Evolutionary conservation across 345 rosid genomes (phyloP), one percentile per base, ranked within the genome.

Genomic region (Heritiera fomes): DNA sequence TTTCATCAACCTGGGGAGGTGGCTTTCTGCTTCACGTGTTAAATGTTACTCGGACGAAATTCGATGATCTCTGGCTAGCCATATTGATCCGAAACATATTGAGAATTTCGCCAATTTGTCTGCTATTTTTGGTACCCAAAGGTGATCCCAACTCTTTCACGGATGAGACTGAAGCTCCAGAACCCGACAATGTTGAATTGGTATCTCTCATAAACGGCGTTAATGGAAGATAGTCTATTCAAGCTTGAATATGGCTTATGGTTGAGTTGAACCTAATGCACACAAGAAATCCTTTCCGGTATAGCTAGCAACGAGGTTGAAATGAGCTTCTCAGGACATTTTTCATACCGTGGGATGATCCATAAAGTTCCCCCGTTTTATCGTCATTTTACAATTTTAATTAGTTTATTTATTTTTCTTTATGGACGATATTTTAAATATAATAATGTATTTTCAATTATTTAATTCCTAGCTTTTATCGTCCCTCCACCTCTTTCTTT

Each of bases 1-100:
- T 94, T 69, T 88, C 98, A 10, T 89, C 99, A 0, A 85, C 94
- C 1, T 91, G 98, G 99, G 85, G 84, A 7, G 99, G 99, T 55
- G 98, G 99, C 43, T 67, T 96, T 2, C 67, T 96, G 18, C 89
- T 96, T 28, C 99, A 92, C 6, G 1, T 90, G 8, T 75, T 96
- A 49, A 85, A 82, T 11, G 94, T 96, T 50, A 92, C 94, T 0
- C 80, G 97, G 67, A 92, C 89, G 0, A 79, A 86, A 28, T 96
- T 94, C 46, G 75, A 84, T 52, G 90, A 84, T 70, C 91, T 96
- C 11, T 96, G 98, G 98, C 86, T 96, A 3, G 95, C 95, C n/a
- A 91, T 96, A 52, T 76, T 96, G 88, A 41, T 92, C 60, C 86
- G 99, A 76, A 94, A 91, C 84, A 65, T 94, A 72, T 71, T 91